Conservation (phyloP, 179 eudicot species). For the Pouteria campechiana region DNA sequence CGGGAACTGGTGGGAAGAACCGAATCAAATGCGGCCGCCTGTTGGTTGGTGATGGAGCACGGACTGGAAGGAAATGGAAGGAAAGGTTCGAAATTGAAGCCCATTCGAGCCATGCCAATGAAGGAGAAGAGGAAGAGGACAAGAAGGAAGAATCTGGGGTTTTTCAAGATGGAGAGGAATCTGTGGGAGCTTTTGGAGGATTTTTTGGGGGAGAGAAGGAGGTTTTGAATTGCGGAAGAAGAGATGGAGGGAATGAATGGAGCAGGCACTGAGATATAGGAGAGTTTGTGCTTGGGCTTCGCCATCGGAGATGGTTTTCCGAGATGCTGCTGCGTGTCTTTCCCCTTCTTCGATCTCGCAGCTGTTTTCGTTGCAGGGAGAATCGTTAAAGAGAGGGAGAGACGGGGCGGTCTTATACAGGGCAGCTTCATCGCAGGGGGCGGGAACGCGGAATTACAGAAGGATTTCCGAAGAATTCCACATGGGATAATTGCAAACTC, state of each 20-base stretch:
- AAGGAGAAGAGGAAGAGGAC: slow-evolving; percentile 32
- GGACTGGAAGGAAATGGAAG: slow-evolving; percentile 32
- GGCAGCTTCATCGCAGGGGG: no score
- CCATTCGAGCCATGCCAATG: slow-evolving; percentile 33
- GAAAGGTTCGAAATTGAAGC: slow-evolving; percentile 29
- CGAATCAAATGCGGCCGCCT: slow-evolving; percentile 4
- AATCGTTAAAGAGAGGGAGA: no score
- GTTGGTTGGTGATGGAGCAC: slow-evolving; percentile 18
- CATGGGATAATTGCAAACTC: no score
- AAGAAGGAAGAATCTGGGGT: slow-evolving; percentile 34
- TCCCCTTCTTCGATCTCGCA: no score
- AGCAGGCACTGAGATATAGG: slow-evolving; percentile 74
- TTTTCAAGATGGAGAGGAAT: slow-evolving; percentile 5
- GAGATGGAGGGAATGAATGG: slow-evolving; percentile 55
- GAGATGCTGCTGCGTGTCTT: no score
- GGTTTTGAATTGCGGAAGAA: slow-evolving; percentile 48
- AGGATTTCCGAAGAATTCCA: no score
- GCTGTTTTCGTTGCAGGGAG: no score
- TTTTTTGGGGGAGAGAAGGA: slow-evolving; percentile 38
- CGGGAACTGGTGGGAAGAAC: slow-evolving; percentile 9
- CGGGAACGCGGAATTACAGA: no score
- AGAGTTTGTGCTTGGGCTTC: slow-evolving; percentile 47
- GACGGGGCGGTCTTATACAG: no score
- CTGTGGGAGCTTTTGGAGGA: slow-evolving; percentile 12
- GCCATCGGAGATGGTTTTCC: slow-evolving; percentile 25